A percentile compares a stretch with the other conserved stretches of the same genome.
Evolutionary conservation across 306 rosid species (phyloP).

Genomic region (Fragaria iinumae): DNA sequence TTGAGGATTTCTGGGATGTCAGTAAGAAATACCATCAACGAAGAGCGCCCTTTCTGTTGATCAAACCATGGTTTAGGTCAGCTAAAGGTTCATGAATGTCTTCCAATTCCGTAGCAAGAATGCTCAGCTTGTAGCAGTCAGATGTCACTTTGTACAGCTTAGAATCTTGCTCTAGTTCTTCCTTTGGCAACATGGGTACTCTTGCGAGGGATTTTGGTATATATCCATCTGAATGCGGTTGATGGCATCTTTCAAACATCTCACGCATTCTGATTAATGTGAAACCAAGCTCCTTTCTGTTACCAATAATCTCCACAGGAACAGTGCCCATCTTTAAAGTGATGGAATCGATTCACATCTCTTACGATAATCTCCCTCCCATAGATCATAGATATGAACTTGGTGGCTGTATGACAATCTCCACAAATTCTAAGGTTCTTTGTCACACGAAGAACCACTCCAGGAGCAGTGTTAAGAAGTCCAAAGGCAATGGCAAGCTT

Average conservation of each 20-base stretch:
- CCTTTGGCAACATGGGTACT: background rate
- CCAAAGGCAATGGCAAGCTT: constrained; percentile 36
- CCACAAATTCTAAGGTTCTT: constrained; percentile 34
- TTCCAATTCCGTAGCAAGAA: background rate
- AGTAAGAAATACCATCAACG: background rate
- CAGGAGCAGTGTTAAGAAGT: constrained; percentile 27
- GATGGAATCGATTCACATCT: constrained; percentile 27
- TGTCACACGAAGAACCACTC: constrained; percentile 22
- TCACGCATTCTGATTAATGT: background rate
- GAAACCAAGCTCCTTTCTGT: background rate
- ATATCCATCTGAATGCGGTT: background rate
- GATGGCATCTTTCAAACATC: background rate
- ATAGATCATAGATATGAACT: constrained; percentile 22
- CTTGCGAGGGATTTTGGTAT: background rate
- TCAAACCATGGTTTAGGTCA: background rate
- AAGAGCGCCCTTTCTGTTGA: background rate
- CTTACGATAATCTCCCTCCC: constrained; percentile 27
- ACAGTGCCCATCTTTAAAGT: constrained; percentile 26
- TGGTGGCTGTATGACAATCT: constrained; percentile 31
- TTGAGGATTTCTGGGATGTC: background rate
- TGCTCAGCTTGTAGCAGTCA: background rate
- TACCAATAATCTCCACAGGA: constrained; percentile 41
- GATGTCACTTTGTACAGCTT: background rate
- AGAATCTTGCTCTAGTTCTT: background rate
- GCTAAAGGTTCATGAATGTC: background rate